phyloP scores from a whole-genome alignment of 805 yeast genomes.

The Wickerhamomyces canadensis region DNA sequence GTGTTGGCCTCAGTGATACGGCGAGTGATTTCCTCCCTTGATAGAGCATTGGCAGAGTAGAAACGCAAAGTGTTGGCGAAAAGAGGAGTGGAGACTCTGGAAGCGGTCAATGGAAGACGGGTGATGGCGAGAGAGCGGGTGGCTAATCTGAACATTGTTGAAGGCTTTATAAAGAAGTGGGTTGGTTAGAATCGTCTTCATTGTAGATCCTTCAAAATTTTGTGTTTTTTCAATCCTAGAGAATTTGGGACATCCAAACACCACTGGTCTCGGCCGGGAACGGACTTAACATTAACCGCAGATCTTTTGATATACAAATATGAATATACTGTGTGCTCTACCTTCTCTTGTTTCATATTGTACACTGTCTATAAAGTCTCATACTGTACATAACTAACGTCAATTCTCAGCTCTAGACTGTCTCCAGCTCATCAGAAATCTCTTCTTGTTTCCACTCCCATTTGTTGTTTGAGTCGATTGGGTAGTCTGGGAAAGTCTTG shows the following conservation, averaged over 20 bases:
- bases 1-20: conserved; percentile 77
- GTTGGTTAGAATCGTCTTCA: too few relatives aligned
- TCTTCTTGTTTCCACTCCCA: conserved; percentile 18
- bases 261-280: too few relatives aligned
- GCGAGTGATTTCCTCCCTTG: conserved; percentile 73
- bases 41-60: conserved; percentile 59
- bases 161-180: background rate
- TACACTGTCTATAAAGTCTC: too few relatives aligned
- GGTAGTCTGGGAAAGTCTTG: conserved; percentile 9
- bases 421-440: conserved; percentile 30
- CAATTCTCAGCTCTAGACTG: conserved; percentile 21
- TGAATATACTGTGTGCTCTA: too few relatives aligned
- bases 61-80: conserved; percentile 34
- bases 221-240: too few relatives aligned
- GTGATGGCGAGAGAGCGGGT: conserved; percentile 25
- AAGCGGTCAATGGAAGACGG: conserved; percentile 31
- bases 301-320: too few relatives aligned
- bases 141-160: conserved; percentile 47
- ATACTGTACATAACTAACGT: too few relatives aligned
- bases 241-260: background rate
- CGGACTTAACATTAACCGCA: too few relatives aligned
- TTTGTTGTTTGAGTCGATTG: conserved; percentile 11
- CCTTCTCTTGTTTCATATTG: too few relatives aligned
- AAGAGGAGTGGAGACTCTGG: conserved; percentile 20
- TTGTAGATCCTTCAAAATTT: too few relatives aligned